These are phyloP conservation scores for Coleophoma eucalyptorum DNA, from an alignment of 2,329 filamentous ascomycete species.

Conservation along the genomic window DNA sequence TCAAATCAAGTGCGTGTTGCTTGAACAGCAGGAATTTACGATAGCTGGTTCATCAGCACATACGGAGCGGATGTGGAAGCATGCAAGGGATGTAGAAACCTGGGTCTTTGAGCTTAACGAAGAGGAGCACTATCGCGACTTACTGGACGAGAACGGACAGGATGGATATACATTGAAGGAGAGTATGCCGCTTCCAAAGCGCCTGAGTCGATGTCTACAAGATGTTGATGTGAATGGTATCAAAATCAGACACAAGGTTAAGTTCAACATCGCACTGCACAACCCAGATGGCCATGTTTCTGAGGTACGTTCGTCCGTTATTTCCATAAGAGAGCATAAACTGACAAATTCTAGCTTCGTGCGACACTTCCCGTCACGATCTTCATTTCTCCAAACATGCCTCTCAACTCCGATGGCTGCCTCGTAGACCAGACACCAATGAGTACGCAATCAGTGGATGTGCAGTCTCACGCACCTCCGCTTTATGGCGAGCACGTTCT, in stretches of 20 bases:
- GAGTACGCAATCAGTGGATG: constrained; percentile 41
- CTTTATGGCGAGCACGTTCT: constrained; percentile 87
- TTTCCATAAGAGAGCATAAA: constrained; percentile 1
- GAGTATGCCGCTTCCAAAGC: constrained; percentile 71
- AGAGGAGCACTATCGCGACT: constrained; percentile 63
- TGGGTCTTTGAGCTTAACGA: constrained; percentile 53
- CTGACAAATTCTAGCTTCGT: constrained; percentile 54
- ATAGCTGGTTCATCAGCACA: constrained; percentile 41
- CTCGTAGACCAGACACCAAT: constrained; percentile 60
- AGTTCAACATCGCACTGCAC: constrained; percentile 83
- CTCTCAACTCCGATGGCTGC: constrained; percentile 82
- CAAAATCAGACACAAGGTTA: constrained; percentile 89
- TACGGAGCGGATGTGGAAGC: constrained; percentile 54
- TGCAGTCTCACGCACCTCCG: constrained; percentile 72
- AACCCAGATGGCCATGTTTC: constrained; percentile 95
- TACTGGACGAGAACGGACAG: constrained; percentile 64
- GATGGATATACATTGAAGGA: constrained; percentile 62
- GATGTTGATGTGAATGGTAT: constrained; percentile 86
- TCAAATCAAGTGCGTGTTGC: constrained; percentile 74
- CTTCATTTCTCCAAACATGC: constrained; percentile 92
- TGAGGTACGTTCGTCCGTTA: constrained; percentile 54
- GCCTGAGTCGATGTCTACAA: constrained; percentile 78
- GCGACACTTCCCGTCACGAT: constrained; percentile 88
- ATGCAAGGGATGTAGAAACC: constrained; percentile 57
- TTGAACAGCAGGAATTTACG: constrained; percentile 72